These are phyloP conservation scores for Fusarium metavorans DNA, from an alignment of 2,329 filamentous ascomycete genomes.

Conservation along the genomic window DNA sequence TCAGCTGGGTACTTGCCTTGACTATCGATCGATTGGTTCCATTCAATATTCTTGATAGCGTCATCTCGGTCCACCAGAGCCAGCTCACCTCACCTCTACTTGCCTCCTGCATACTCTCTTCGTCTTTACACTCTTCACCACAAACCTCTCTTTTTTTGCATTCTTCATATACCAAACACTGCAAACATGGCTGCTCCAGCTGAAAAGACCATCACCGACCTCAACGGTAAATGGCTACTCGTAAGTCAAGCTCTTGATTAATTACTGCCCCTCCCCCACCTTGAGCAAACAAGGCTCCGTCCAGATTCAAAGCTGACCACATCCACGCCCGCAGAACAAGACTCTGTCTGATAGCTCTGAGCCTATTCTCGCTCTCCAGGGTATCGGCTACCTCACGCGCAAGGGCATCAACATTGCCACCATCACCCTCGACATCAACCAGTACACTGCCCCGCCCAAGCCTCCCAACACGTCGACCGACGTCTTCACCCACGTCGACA, in stretches of 20 bases:
- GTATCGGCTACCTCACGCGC: constrained; percentile 77
- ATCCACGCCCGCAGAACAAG: constrained; percentile 72
- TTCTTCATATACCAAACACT: not conserved
- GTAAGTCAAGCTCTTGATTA: constrained; percentile 57
- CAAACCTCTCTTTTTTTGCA: not conserved
- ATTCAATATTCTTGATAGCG: constrained; percentile 24
- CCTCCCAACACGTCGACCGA: constrained; percentile 55
- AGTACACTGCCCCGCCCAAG: constrained; percentile 61
- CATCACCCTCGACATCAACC: constrained; percentile 73
- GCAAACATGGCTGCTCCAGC: constrained; percentile 77
- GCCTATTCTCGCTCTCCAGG: constrained; percentile 77
- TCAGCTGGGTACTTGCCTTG: not conserved
- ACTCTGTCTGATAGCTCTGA: constrained; percentile 76
- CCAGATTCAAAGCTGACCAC: constrained; percentile 9
- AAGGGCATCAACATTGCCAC: constrained; percentile 78
- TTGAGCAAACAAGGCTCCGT: not conserved
- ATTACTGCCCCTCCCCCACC: constrained; percentile 6
- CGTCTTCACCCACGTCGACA: constrained; percentile 71
- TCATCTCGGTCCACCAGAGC: constrained; percentile 34
- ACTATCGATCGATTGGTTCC: not conserved
- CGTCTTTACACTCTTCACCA: not conserved
- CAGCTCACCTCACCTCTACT: not conserved
- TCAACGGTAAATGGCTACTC: constrained; percentile 77
- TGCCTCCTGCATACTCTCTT: not conserved
- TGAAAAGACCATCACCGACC: constrained; percentile 73